Conservation (phyloP, 768 basidiomycete genomes). For the Trichaptum fuscoviolaceum region DNA sequence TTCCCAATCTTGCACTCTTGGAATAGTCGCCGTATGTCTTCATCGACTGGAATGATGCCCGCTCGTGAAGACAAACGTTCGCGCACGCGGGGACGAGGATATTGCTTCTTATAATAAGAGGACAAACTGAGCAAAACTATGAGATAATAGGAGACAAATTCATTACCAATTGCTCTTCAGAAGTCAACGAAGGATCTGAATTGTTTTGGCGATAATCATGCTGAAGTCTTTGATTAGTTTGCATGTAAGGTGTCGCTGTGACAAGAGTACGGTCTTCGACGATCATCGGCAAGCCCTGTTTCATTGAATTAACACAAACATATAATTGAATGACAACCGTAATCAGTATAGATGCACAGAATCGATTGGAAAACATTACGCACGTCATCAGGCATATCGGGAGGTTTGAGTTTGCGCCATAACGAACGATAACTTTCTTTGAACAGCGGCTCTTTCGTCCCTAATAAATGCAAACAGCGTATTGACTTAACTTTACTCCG, state of each 20-base stretch:
- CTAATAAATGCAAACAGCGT: not conserved
- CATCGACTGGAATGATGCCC: constrained; percentile 64
- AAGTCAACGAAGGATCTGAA: not conserved
- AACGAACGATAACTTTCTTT: constrained; percentile 60
- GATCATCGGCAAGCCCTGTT: constrained; percentile 62
- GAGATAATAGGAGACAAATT: not conserved
- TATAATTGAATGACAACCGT: too few relatives aligned
- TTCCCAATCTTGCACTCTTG: constrained; percentile 82
- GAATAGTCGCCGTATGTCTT: constrained; percentile 77
- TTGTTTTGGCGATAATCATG: not conserved
- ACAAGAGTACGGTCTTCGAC: constrained; percentile 79
- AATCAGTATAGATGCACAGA: constrained; percentile 11
- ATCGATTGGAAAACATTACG: constrained; percentile 13
- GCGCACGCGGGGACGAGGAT: constrained; percentile 13
- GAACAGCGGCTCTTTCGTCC: not conserved
- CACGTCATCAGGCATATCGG: constrained; percentile 78
- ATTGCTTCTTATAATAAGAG: constrained; percentile 6
- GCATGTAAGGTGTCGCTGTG: constrained; percentile 35
- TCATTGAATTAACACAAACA: constrained; percentile 19
- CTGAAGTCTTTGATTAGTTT: not conserved
- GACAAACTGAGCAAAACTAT: constrained; percentile 18
- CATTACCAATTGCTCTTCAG: constrained; percentile 8
- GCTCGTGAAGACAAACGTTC: constrained; percentile 24
- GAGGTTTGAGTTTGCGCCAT: constrained; percentile 78
- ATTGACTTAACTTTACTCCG: too few relatives aligned